Conservation (phyloP, 2,329 filamentous ascomycete species). For the Fusarium sp. region DNA sequence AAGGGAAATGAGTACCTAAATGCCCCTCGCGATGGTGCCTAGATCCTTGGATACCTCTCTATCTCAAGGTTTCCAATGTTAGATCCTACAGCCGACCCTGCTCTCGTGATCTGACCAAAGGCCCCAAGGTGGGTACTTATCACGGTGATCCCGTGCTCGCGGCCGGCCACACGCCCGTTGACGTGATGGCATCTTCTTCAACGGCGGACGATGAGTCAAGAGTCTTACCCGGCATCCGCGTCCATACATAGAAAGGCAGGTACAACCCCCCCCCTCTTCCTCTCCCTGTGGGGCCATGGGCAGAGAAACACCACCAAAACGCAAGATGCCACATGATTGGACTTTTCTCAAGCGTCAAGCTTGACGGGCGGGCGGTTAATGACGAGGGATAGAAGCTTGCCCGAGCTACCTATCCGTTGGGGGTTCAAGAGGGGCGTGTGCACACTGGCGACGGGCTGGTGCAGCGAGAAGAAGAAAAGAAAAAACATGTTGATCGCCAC, state of each 20-base stretch:
- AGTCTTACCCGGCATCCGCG: neutral
- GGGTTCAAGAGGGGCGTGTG: neutral
- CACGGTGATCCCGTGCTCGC: neutral
- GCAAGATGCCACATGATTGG: neutral
- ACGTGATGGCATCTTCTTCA: neutral
- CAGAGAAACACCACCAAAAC: neutral
- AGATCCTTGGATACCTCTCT: neutral
- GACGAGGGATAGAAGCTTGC: no score
- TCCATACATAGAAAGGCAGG: neutral
- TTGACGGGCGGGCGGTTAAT: no score
- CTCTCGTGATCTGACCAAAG: neutral
- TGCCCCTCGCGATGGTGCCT: neutral
- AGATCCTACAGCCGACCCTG: neutral
- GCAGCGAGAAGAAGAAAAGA: no score
- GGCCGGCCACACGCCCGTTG: neutral
- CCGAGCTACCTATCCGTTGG: no score
- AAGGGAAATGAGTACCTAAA: neutral
- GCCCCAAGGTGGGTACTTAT: neutral
- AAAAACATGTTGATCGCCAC: no score
- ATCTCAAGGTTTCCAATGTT: neutral
- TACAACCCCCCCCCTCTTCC: no score
- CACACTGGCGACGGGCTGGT: no score
- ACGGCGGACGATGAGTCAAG: neutral
- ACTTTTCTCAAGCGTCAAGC: neutral
- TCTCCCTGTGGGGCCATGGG: neutral